Percentiles rank a stretch among this genome's conserved stretches.
phyloP scores from a whole-genome alignment of 2,329 filamentous ascomycete genomes.

The Alternaria hordeiaustralica region DNA sequence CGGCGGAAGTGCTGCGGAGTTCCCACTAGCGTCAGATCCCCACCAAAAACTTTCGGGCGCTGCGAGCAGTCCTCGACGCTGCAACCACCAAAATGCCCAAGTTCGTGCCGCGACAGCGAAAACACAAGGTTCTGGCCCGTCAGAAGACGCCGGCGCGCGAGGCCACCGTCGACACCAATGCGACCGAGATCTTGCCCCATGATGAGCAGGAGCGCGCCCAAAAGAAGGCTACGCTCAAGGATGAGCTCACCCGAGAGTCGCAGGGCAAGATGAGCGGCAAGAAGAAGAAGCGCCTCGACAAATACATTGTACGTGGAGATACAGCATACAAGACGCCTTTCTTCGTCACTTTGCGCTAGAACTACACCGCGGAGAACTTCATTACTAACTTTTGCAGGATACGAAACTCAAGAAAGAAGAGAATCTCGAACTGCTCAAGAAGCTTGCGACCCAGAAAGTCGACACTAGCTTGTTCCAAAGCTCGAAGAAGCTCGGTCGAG shows the following conservation, averaged over 20 bases:
- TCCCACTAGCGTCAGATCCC: constrained; percentile 33
- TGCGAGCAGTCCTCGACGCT: constrained; percentile 13
- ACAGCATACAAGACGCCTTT: not conserved
- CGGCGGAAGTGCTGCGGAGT: constrained; percentile 22
- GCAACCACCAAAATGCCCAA: constrained; percentile 42
- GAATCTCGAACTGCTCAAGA: constrained; percentile 81
- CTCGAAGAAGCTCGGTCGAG: constrained; percentile 75
- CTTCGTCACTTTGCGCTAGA: not conserved
- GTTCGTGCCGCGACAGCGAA: constrained; percentile 62
- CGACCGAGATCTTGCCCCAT: constrained; percentile 53
- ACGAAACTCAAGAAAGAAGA: constrained; percentile 95
- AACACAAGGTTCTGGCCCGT: constrained; percentile 70
- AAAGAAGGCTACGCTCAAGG: constrained; percentile 58
- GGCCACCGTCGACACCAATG: constrained; percentile 61
- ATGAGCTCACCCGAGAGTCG: constrained; percentile 60
- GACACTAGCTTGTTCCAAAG: constrained; percentile 84
- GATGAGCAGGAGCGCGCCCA: constrained; percentile 62
- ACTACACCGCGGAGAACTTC: not conserved
- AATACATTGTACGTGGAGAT: constrained; percentile 64
- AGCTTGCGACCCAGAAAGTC: constrained; percentile 77
- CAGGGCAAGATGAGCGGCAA: constrained; percentile 66
- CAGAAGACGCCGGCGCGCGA: constrained; percentile 54
- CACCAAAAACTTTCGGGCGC: constrained; percentile 45
- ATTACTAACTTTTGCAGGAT: constrained; percentile 59
- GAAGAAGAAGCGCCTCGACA: constrained; percentile 72